Base-by-base conservation (phyloP, 1,284 basidiomycete species). In the Tausonia pullulans region DNA sequence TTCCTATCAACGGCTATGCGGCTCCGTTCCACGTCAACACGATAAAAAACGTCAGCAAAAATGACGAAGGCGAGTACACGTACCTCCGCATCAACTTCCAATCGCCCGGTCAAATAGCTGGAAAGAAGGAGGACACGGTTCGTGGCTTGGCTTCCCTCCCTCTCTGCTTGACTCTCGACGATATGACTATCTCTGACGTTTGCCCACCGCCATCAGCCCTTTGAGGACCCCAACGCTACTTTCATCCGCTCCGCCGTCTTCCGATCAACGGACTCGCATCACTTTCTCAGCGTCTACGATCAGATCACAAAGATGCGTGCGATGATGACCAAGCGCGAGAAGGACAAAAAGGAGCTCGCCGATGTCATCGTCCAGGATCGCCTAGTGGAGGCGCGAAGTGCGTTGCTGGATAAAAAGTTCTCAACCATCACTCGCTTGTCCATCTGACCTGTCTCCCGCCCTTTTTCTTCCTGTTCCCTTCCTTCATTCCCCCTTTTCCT, bases 1-100 rank as follows among this genome's bases (percentile, higher is more conserved):
- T 98, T 2, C 96, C 96, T 10, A 86, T 98, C 70, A 86, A 98
- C 72, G 95, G 95, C 3, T 98, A 88, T 70, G 90, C 92, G 0
- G 93, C 97, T 0, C 94, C 96, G 0, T 98, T 97, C 80, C 96
- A 99, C 74, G 94, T 98, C 77, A 96, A 96, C 72, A 94, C 93
- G 1, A 90, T 99, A 69, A 99, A 99, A 78, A 98, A 97, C 73
- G 89, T 88, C 48, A 93, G 88, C 80, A 98, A 98, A 80, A 95
- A 86, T 69, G 95, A 98, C 69, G 96, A 98, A 74, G 91, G 90
- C 7, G 92, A 98, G 62, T 90, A 87, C 74, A 95, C 94, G 0
- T 91, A 91, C 69, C 81, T 99, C 65, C 86, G 96, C 4, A 93
- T 99, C 77, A 98, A 98, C 78, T 97, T 98, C 80, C 93, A 98